phyloP scores from a whole-genome alignment of 441 rosid species.

The Mallotus japonicus region DNA sequence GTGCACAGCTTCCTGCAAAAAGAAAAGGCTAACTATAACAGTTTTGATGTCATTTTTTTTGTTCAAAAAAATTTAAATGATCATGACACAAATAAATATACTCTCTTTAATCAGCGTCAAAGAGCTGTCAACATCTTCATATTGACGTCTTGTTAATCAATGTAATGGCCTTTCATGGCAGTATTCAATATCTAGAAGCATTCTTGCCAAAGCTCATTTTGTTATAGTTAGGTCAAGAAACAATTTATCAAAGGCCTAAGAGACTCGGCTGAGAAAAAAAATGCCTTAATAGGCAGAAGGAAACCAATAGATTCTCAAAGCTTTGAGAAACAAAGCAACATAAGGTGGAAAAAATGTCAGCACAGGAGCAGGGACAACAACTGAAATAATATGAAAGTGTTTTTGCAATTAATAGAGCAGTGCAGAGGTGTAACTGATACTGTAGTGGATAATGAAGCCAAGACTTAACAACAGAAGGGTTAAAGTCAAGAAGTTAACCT shows the following conservation, averaged over 20 bases:
- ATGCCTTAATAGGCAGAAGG: background rate
- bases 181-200: slow-evolving; percentile 1
- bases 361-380: background rate
- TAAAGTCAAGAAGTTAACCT: slow-evolving; percentile 48
- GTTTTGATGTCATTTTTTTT: no score
- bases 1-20: no score
- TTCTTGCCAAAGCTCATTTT: background rate
- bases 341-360: background rate
- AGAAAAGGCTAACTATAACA: no score
- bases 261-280: background rate
- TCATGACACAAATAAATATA: no score
- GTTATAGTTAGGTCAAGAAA: background rate
- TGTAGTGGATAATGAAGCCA: slow-evolving; percentile 10
- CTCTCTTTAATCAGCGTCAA: no score
- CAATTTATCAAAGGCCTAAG: slow-evolving; percentile 5
- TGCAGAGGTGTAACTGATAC: background rate
- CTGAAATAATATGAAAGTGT: background rate
- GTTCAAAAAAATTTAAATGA: no score
- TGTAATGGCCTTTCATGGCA: background rate
- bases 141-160: background rate
- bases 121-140: background rate
- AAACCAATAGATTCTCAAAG: background rate
- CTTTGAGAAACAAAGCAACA: background rate
- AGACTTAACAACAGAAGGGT: slow-evolving; percentile 9
- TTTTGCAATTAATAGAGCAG: background rate